These are phyloP conservation scores for Tremella fuciformis DNA, from an alignment of 768 basidiomycete species.

Conservation along the genomic window DNA sequence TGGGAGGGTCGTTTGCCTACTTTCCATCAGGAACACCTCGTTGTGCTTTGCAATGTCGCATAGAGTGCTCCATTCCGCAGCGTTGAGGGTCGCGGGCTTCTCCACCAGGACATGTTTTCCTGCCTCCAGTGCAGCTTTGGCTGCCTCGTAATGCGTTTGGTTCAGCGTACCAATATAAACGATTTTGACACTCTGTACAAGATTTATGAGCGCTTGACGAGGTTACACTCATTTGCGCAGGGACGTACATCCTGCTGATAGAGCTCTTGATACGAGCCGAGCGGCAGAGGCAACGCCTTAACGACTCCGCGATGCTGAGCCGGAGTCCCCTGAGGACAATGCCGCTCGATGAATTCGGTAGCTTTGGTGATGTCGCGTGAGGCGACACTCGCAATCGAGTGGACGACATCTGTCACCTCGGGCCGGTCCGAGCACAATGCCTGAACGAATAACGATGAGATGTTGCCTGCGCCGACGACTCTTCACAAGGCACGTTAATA, in stretches of 20 bases:
- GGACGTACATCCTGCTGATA: slow-evolving; percentile 29
- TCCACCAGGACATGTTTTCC: slow-evolving; percentile 36
- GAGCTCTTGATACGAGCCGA: slow-evolving; percentile 47
- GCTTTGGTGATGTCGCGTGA: too few relatives aligned
- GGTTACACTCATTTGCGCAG: too few relatives aligned
- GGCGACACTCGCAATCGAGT: too few relatives aligned
- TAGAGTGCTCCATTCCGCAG: slow-evolving; percentile 41
- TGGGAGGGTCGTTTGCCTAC: too few relatives aligned
- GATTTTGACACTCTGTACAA: not conserved
- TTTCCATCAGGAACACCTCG: slow-evolving; percentile 52
- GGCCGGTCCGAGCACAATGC: too few relatives aligned
- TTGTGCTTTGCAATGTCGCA: slow-evolving; percentile 45
- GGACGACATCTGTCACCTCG: too few relatives aligned
- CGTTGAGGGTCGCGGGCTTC: slow-evolving; percentile 41
- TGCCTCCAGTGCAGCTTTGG: slow-evolving; percentile 23
- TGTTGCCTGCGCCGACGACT: too few relatives aligned
- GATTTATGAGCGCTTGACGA: not conserved
- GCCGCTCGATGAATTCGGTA: too few relatives aligned
- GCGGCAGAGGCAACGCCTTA: slow-evolving; percentile 26
- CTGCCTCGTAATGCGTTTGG: slow-evolving; percentile 20
- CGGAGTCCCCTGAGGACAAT: too few relatives aligned
- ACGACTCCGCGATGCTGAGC: slow-evolving; percentile 35
- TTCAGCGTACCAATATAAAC: slow-evolving; percentile 21
- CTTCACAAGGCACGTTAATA: too few relatives aligned
- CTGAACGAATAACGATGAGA: too few relatives aligned